Evolutionary conservation across 768 basidiomycete genomes (phyloP), one percentile per base, ranked within the genome.

Genomic region (Leucosporidium creatinivorum): DNA sequence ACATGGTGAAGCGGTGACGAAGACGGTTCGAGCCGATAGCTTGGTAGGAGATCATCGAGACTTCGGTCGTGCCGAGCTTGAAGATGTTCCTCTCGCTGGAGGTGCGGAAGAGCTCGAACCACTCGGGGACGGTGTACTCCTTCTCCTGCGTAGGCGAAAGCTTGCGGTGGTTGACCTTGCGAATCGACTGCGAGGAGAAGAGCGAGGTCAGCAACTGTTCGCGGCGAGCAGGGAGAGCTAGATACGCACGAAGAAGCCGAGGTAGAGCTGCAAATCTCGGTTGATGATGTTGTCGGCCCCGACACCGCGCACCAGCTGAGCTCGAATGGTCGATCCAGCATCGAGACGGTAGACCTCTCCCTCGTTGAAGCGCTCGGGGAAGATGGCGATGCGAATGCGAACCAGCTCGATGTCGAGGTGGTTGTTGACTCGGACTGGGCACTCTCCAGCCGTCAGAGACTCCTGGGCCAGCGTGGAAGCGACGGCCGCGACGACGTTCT

Each of bases 281-380:
- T 63, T 51, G 52, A 69, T 31, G 25, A 12, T 21, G 26, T 56
- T n/a, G 9, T 50, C 25, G 47, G 31, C 33, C 17, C 55, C 58
- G 12, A 56, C 58, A 28, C 52, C 65, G 23, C 66, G 59, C 19
- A 62, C 39, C 26, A 75, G 68, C 17, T 58, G 54, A 15, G 73
- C 74, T 26, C 69, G 84, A 83, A 2, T 84, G 74, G 39, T 21
- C 13, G 88, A 87, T 28, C 89, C 87, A 83, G 91, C 84, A 75
- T 91, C 90, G 63, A 87, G 80, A 19, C 85, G 81, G 72, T 90
- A 91, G 54, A 89, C 82, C 75, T 90, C 89, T 8, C 81, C 77
- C 72, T 93, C 92, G 58, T 82, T 82, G 84, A 90, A 88, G 28
- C 85, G 86, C 23, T 89, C 84, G 21, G 88, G 87, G 76, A 92